These are phyloP conservation scores for Fabrea salina DNA, from an alignment of 169 alveolate genomes.

Conservation along the genomic window DNA sequence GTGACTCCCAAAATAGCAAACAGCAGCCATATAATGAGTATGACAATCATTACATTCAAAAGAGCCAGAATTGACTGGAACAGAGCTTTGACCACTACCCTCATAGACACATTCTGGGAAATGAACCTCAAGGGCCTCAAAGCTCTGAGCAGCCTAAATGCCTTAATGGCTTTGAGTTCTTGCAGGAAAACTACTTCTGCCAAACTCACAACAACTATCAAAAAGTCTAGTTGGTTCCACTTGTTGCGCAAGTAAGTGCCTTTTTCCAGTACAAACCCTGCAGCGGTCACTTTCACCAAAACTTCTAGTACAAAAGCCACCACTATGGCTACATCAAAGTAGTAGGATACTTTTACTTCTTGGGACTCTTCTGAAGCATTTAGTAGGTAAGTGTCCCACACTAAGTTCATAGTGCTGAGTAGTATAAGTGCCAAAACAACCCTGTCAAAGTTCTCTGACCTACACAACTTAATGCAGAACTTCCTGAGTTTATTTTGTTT, in stretches of 20 bases:
- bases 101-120: slow-evolving; percentile 65
- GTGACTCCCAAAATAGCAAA: slow-evolving; percentile 79
- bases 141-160: slow-evolving; percentile 69
- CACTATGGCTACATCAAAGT: slow-evolving; percentile 70
- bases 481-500: not conserved
- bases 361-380: slow-evolving; percentile 36
- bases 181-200: slow-evolving; percentile 71
- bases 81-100: slow-evolving; percentile 71
- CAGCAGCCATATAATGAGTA: slow-evolving; percentile 63
- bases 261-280: slow-evolving; percentile 75
- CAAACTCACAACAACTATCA: slow-evolving; percentile 77
- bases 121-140: slow-evolving; percentile 76
- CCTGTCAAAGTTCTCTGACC: not conserved
- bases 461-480: not conserved
- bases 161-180: slow-evolving; percentile 58
- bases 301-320: slow-evolving; percentile 69
- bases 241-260: slow-evolving; percentile 80
- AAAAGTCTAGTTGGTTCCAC: slow-evolving; percentile 84
- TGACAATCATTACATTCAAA: slow-evolving; percentile 64
- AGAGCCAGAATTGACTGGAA: slow-evolving; percentile 67
- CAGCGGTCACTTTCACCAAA: slow-evolving; percentile 64
- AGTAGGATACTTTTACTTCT: not conserved
- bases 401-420: slow-evolving; percentile 45
- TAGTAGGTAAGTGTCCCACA: slow-evolving; percentile 76
- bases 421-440: not conserved